These are phyloP conservation scores for Beauveria caledonica DNA, from an alignment of 2,329 filamentous ascomycete genomes.

Conservation along the genomic window DNA sequence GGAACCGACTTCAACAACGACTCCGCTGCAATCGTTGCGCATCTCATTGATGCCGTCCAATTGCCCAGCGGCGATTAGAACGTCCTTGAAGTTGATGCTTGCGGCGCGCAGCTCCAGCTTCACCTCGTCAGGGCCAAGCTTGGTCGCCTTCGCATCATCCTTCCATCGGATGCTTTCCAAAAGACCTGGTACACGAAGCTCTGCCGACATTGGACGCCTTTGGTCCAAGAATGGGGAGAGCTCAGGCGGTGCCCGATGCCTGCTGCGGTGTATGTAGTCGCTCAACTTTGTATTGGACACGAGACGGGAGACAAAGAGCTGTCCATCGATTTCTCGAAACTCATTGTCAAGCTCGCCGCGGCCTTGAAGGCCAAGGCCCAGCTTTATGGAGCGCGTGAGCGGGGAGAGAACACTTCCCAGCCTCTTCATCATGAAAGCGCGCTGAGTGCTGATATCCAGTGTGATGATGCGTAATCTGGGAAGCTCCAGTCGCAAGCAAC, in stretches of 20 bases:
- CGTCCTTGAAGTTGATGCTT: constrained; percentile 29
- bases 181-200: constrained; percentile 14
- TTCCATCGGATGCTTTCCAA: constrained; percentile 15
- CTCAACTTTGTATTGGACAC: neutral
- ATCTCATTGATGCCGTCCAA: constrained; percentile 21
- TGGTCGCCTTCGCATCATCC: constrained; percentile 12
- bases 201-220: constrained; percentile 9
- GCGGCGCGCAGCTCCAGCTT: constrained; percentile 15
- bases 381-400: constrained; percentile 9
- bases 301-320: constrained; percentile 15
- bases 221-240: constrained; percentile 9
- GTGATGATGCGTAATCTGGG: neutral
- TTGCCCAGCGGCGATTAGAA: constrained; percentile 27
- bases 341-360: constrained; percentile 12
- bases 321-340: constrained; percentile 13
- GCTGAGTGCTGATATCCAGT: neutral
- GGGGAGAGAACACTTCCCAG: neutral
- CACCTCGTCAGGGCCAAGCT: constrained; percentile 14
- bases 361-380: constrained; percentile 3
- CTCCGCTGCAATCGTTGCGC: constrained; percentile 26
- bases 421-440: neutral
- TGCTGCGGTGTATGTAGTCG: constrained; percentile 9
- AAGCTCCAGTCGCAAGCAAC: neutral
- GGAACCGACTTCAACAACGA: constrained; percentile 22
- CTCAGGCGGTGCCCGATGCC: neutral